Evolutionary conservation across 495 filamentous ascomycete species (phyloP).

Genomic region (Penicillium lagena): DNA sequence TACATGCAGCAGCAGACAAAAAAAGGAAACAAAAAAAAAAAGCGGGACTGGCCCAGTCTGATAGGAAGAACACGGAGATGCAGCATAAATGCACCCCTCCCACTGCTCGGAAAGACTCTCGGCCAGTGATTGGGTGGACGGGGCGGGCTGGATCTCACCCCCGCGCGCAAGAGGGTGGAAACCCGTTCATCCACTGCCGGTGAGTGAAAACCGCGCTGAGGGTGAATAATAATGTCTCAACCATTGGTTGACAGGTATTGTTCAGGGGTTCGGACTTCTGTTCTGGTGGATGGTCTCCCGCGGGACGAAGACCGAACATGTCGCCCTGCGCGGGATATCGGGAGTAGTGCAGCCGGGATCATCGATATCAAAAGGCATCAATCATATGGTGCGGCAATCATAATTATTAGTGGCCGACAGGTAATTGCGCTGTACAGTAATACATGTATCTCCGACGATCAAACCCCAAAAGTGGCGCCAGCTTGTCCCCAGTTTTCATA

Average conservation of each 20-base stretch:
- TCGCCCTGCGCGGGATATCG: slow-evolving; percentile 11
- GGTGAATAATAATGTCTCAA: too few species aligned
- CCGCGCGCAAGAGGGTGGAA: slow-evolving; percentile 26
- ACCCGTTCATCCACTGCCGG: slow-evolving; percentile 15
- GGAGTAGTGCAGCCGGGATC: slow-evolving; percentile 10
- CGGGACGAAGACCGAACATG: neutral
- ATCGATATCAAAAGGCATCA: slow-evolving; percentile 14
- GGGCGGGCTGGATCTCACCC: slow-evolving; percentile 15
- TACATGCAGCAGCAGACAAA: neutral
- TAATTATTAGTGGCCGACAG: slow-evolving; percentile 8
- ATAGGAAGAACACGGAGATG: slow-evolving; percentile 14
- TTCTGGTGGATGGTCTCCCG: too few species aligned
- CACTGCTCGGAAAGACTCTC: slow-evolving; percentile 19
- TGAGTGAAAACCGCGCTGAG: slow-evolving; percentile 1
- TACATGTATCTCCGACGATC: slow-evolving; percentile 10
- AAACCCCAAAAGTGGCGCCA: slow-evolving; percentile 7
- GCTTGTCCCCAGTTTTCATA: slow-evolving; percentile 18
- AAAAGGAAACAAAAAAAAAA: neutral
- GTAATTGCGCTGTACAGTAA: too few species aligned
- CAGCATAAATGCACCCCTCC: slow-evolving; percentile 27
- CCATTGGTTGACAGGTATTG: too few species aligned
- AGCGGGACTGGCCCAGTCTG: slow-evolving; percentile 1
- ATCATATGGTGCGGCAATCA: slow-evolving; percentile 12
- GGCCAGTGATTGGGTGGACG: slow-evolving; percentile 22
- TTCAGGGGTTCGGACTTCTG: too few species aligned